Conservation (phyloP, 257 asterid species). For the Solanum habrochaites region DNA sequence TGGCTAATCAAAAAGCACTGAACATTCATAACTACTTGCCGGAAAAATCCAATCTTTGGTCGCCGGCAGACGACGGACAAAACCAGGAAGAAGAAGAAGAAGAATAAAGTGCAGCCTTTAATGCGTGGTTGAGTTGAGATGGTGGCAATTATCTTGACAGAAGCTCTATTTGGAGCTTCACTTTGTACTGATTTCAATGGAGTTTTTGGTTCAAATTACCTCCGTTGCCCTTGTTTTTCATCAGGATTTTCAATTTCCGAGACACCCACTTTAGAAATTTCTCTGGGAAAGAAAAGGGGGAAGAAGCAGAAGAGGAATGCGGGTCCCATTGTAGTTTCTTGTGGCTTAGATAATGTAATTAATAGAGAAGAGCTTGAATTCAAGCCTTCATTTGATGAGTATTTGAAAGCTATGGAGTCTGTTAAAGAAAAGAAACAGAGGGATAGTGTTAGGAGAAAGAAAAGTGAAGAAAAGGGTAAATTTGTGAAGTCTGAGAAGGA, state of each 20-base stretch:
- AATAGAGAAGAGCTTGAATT: slow-evolving; percentile 49
- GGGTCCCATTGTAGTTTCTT: background rate
- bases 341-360: slow-evolving; percentile 18
- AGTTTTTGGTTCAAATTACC: background rate
- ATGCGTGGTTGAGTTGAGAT: background rate
- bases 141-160: background rate
- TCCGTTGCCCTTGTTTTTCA: slow-evolving; percentile 7
- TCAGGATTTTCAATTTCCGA: slow-evolving; percentile 13
- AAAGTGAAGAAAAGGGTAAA: background rate
- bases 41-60: background rate
- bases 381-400: slow-evolving; percentile 71
- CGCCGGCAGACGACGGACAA: background rate
- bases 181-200: background rate
- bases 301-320: slow-evolving; percentile 6
- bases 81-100: background rate
- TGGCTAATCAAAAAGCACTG: background rate
- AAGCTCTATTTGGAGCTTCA: background rate
- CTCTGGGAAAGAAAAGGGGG: slow-evolving; percentile 12
- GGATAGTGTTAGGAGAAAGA: background rate
- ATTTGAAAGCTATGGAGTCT: slow-evolving; percentile 77
- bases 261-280: slow-evolving; percentile 15
- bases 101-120: background rate
- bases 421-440: slow-evolving; percentile 31
- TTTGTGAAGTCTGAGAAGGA: background rate
- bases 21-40: background rate